Evolutionary conservation across 73 alveolate species (phyloP), one percentile per base, ranked within the genome.

Genomic region (Paramecium primaurelia): DNA sequence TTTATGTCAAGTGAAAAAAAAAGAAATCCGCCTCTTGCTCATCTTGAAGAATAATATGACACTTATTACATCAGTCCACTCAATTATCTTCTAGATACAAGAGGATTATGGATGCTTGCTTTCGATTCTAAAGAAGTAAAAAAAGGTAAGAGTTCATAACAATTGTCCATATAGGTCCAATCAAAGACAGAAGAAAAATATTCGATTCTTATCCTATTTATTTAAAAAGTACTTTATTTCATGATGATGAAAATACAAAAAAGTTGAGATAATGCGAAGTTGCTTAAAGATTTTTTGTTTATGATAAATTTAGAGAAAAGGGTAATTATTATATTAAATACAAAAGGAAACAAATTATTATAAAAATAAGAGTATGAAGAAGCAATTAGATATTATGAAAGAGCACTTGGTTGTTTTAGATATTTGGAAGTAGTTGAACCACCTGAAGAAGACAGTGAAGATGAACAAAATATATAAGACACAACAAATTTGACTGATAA

Each of bases 321-420:
- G 93, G 93, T 88, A 38, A 26, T 32, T 42, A 40, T 3, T 77
- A 26, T 49, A 40, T 26, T n/a, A 18, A 18, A 18, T 18, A 4
- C 20, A 5, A 20, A 20, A 77, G 89, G 89, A 4, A 88, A 88
- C 45, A 88, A 88, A 37, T 58, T 58, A 38, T 36, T 88, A 44
- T 45, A 64, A 54, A 88, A 88, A 36, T 49, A 58, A 36, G 45
- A 88, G n/a, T 88, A 68, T n/a, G 93, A 88, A 25, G 93, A 88
- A 40, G 86, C 93, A n/a, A 88, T 88, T 18, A 20, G 49, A 26
- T 88, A 88, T 40, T 88, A 88, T 64, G 93, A 88, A 68, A 60
- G 93, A 64, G 93, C 93, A 6, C 51, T 88, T 34, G 86, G 93
- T 10, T 88, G 93, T 71, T 88, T 88, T 49, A 38, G 86, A 59